Conservation (phyloP, 1,139 yeast species). For the Candida glucosophila region DNA sequence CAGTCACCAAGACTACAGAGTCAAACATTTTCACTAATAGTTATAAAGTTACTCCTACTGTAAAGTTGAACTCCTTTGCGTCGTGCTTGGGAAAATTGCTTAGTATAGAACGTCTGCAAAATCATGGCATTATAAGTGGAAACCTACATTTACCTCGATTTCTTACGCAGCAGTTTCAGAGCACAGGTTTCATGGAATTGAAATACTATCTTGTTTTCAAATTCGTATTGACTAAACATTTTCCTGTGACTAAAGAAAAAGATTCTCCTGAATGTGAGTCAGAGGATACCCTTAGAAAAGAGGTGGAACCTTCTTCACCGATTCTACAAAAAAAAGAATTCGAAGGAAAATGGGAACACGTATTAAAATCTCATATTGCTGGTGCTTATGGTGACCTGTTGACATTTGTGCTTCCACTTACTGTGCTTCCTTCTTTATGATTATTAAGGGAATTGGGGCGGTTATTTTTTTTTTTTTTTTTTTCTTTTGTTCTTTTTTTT, state of each 20-base stretch:
- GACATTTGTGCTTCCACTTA: background rate
- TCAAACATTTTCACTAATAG: constrained; percentile 14
- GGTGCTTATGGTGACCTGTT: constrained; percentile 1
- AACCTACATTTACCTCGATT: constrained; percentile 23
- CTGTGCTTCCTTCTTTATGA: too few relatives aligned
- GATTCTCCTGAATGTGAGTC: too few relatives aligned
- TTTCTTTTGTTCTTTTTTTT: too few relatives aligned
- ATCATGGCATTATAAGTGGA: constrained; percentile 13
- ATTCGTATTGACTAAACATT: constrained; percentile 21
- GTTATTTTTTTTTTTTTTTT: too few relatives aligned
- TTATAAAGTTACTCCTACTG: constrained; percentile 30
- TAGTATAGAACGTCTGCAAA: background rate
- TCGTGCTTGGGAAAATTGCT: constrained; percentile 15
- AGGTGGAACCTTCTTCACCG: too few relatives aligned
- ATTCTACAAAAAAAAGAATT: too few relatives aligned
- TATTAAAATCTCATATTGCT: background rate
- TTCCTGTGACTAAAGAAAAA: too few relatives aligned
- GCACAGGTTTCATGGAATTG: constrained; percentile 28
- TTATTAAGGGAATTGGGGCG: too few relatives aligned
- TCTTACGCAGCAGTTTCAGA: constrained; percentile 30
- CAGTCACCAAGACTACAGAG: constrained; percentile 7
- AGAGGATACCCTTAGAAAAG: too few relatives aligned
- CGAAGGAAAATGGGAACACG: too few relatives aligned
- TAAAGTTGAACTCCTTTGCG: constrained; percentile 29
- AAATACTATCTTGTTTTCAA: constrained; percentile 31